phyloP scores from a whole-genome alignment of 306 rosid species.

The Trifolium pratense region DNA sequence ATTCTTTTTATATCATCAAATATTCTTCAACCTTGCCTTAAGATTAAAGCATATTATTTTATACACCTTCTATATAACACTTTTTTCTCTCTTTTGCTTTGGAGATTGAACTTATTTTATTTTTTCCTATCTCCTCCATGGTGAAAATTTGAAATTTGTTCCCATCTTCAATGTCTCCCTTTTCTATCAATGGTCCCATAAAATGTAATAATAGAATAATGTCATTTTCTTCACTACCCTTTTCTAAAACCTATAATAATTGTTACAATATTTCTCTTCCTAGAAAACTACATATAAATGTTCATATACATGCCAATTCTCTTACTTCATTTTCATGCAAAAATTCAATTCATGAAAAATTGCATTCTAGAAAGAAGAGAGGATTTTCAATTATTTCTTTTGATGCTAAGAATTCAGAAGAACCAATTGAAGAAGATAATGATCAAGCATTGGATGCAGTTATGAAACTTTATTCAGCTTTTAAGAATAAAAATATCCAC shows the following conservation, averaged over 20 bases:
- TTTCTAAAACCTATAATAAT: conserved; percentile 28
- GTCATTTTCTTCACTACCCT: conserved; percentile 35
- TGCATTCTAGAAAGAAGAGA: conserved; percentile 37
- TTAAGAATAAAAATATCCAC: conserved; percentile 49
- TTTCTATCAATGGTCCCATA: conserved; percentile 40
- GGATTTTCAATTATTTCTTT: conserved; percentile 38
- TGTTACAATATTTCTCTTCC: conserved; percentile 17
- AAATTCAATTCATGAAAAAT: conserved; percentile 27
- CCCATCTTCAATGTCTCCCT: conserved; percentile 48
- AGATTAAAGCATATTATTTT: conserved; percentile 5
- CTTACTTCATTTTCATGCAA: conserved; percentile 36
- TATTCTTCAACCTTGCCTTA: conserved; percentile 37
- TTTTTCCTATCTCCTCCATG: background rate
- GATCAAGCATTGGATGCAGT: conserved; percentile 51
- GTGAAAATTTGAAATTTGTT: conserved; percentile 25
- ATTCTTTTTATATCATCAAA: conserved; percentile 31
- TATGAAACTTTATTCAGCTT: conserved; percentile 51
- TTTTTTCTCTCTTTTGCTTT: conserved; percentile 12
- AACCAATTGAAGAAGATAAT: conserved; percentile 46
- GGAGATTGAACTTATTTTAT: conserved; percentile 7
- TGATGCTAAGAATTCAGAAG: conserved; percentile 52
- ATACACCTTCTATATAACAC: background rate
- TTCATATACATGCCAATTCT: conserved; percentile 28
- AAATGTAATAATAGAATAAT: conserved; percentile 32
- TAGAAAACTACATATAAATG: conserved; percentile 31